Percentiles rank a stretch among this genome's conserved stretches.
Conservation (phyloP, 306 rosid genomes). For the Rosa persica region DNA sequence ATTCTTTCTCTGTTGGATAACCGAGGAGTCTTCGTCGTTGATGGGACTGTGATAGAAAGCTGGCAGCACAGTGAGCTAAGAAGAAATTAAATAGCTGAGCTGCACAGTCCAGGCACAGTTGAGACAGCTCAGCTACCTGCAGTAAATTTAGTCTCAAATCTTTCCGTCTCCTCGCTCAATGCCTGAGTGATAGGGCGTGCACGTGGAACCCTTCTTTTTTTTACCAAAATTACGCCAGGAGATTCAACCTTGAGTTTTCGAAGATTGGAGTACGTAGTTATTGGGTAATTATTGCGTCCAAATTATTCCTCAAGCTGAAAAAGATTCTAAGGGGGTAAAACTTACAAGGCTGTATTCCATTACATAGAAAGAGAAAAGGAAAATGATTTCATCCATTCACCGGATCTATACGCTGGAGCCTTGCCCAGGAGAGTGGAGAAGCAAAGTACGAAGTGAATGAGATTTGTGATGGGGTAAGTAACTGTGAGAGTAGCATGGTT, state of each 20-base stretch:
- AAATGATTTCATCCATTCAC: not conserved
- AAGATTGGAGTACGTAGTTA: not conserved
- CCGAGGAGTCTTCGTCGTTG: slow-evolving; percentile 17
- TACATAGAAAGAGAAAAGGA: not conserved
- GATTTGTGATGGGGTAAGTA: not conserved
- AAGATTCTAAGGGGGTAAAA: not conserved
- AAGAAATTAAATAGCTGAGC: slow-evolving; percentile 8
- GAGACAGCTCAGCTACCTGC: not conserved
- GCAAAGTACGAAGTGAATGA: not conserved
- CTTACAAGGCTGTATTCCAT: slow-evolving; percentile 3
- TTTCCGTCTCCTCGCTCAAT: not conserved
- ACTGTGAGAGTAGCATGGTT: not conserved
- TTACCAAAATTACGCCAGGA: slow-evolving; percentile 11
- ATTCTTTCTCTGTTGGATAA: slow-evolving; percentile 4
- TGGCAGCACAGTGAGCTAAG: slow-evolving; percentile 38
- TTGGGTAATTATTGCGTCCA: slow-evolving; percentile 11
- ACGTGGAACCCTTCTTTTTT: slow-evolving; percentile 12
- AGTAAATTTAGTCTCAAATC: slow-evolving; percentile 5
- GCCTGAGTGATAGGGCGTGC: not conserved
- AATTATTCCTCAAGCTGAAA: not conserved
- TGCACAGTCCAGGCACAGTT: slow-evolving; percentile 13
- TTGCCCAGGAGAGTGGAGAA: not conserved
- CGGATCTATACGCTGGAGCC: not conserved
- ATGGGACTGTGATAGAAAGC: slow-evolving; percentile 36
- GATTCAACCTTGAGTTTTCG: not conserved